A percentile compares a stretch with the other conserved stretches of the same genome.
Conservation (phyloP, 768 basidiomycete species). For the Coprinellus aureogranulatus region DNA sequence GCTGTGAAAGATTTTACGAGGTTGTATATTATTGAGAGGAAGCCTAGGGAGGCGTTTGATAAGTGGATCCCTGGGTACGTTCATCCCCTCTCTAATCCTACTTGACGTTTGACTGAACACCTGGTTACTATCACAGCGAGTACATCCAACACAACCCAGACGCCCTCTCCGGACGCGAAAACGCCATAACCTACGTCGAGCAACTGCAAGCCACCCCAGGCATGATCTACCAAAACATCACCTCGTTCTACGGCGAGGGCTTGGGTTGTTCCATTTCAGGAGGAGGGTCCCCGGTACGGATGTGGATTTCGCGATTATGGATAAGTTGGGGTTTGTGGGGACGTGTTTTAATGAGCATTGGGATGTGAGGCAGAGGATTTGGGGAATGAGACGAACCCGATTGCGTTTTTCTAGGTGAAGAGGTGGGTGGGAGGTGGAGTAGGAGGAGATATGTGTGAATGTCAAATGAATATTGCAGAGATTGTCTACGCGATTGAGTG, state of each 20-base stretch:
- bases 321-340: conserved; percentile 5
- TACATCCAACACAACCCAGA: conserved; percentile 13
- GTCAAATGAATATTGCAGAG: too few relatives aligned
- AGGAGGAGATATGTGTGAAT: too few relatives aligned
- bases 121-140: too few relatives aligned
- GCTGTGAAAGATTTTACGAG: conserved; percentile 7
- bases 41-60: conserved; percentile 6
- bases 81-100: background rate
- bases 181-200: conserved; percentile 5
- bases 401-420: conserved; percentile 8
- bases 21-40: conserved; percentile 5
- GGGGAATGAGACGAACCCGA: conserved; percentile 11
- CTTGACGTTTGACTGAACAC: too few relatives aligned
- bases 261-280: conserved; percentile 8
- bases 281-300: background rate
- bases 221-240: conserved; percentile 6
- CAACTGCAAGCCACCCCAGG: conserved; percentile 3
- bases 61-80: conserved; percentile 10
- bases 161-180: conserved; percentile 6
- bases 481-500: too few relatives aligned
- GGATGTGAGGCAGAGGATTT: conserved; percentile 10
- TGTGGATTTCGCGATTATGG: conserved; percentile 4
- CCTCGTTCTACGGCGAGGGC: conserved; percentile 2
- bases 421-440: too few relatives aligned
- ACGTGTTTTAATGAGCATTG: conserved; percentile 12